phyloP scores from a whole-genome alignment of 2,329 filamentous ascomycete species.

The Chrysoporthe cubensis region DNA sequence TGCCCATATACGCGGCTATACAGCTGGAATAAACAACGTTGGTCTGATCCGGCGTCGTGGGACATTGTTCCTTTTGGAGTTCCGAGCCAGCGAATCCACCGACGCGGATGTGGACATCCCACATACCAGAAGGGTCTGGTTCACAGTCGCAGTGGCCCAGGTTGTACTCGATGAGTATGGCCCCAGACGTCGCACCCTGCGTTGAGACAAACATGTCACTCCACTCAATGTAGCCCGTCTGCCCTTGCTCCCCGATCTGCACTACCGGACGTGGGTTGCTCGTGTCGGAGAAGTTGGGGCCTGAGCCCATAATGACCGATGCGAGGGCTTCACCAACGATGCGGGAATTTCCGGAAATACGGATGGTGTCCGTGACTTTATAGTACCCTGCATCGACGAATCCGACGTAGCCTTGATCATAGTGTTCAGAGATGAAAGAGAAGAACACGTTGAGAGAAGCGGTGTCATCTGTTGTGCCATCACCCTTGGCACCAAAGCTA shows the following conservation, averaged over 20 bases:
- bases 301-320: slow-evolving; percentile 58
- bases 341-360: slow-evolving; percentile 50
- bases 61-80: slow-evolving; percentile 69
- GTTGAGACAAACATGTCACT: slow-evolving; percentile 74
- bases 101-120: slow-evolving; percentile 78
- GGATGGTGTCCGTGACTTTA: slow-evolving; percentile 59
- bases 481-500: slow-evolving; percentile 66
- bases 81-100: slow-evolving; percentile 72
- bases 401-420: slow-evolving; percentile 52
- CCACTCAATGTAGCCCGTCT: slow-evolving; percentile 69
- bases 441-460: slow-evolving; percentile 38
- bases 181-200: slow-evolving; percentile 67
- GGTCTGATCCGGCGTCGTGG: slow-evolving; percentile 50
- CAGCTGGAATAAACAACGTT: slow-evolving; percentile 38
- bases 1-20: slow-evolving; percentile 43
- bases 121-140: slow-evolving; percentile 57
- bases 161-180: slow-evolving; percentile 75
- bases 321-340: slow-evolving; percentile 63
- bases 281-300: slow-evolving; percentile 59
- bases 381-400: slow-evolving; percentile 69
- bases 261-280: slow-evolving; percentile 66
- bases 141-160: slow-evolving; percentile 45
- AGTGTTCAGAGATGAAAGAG: slow-evolving; percentile 39
- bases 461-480: slow-evolving; percentile 69
- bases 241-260: slow-evolving; percentile 61